These are phyloP conservation scores for Incumbomyces delicatus DNA, from an alignment of 2,329 filamentous ascomycete species.

Conservation along the genomic window DNA sequence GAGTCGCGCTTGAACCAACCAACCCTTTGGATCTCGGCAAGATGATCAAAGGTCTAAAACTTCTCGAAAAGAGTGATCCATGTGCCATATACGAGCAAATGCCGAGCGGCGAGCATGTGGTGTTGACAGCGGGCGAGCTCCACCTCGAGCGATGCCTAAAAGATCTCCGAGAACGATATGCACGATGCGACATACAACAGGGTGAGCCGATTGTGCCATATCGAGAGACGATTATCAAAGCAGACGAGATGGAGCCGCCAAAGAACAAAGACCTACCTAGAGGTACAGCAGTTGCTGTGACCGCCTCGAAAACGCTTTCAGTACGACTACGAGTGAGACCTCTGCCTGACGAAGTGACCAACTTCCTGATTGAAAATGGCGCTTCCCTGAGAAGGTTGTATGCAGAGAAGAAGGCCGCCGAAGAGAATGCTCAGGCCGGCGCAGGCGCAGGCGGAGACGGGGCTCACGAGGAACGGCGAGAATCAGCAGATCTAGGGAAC, in stretches of 20 bases:
- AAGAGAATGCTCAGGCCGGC: constrained; percentile 29
- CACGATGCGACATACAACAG: constrained; percentile 86
- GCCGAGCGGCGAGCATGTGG: constrained; percentile 84
- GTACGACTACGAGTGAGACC: constrained; percentile 69
- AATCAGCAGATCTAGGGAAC: constrained; percentile 30
- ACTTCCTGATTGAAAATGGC: constrained; percentile 73
- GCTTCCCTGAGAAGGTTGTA: constrained; percentile 71
- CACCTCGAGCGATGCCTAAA: constrained; percentile 91
- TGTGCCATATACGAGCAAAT: constrained; percentile 94
- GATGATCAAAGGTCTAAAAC: constrained; percentile 78
- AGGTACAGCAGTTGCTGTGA: constrained; percentile 65
- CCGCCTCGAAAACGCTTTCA: constrained; percentile 76
- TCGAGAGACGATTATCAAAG: constrained; percentile 78
- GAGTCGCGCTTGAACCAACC: constrained; percentile 86
- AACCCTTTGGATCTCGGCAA: constrained; percentile 87
- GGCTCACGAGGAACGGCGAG: constrained; percentile 11
- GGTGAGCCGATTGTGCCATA: constrained; percentile 94
- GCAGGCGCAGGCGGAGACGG: constrained; percentile 26
- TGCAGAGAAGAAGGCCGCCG: constrained; percentile 53
- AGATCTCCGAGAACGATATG: constrained; percentile 85
- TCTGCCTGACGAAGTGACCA: constrained; percentile 65
- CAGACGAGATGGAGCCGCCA: constrained; percentile 65
- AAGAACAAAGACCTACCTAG: constrained; percentile 77
- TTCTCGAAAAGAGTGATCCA: constrained; percentile 89
- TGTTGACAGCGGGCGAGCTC: constrained; percentile 85